Base-by-base conservation (phyloP, 768 basidiomycete genomes). In the Leccinellum rugosiceps region DNA sequence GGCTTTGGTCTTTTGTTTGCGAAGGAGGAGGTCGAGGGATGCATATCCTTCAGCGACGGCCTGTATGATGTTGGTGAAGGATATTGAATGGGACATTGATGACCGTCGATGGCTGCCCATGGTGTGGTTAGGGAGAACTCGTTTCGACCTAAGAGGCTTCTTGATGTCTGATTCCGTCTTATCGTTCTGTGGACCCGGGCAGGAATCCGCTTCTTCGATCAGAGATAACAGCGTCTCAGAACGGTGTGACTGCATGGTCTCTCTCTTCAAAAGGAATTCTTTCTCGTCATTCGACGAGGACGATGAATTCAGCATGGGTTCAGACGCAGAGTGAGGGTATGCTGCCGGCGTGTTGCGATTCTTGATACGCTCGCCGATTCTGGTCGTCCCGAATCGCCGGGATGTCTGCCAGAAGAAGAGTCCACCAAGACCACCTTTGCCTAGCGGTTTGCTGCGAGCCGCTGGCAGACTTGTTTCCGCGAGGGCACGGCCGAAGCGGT, bases 11-110 rank as follows among this genome's bases (percentile, higher is more conserved):
- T 56, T 68, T 17, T 50, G 34, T 49, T 56, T 67, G 51, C 58
- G 64, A 53, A 59, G 54, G 38, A 62, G 50, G 35, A 50, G 44
- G 28, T 68, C 67, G 14, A 64, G 49, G 15, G 66, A 58, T 21
- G 56, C 52, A 50, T 26, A 64, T 34, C 61, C 56, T 14, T 58
- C 64, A 3, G 55, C 50, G 17, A 64, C 59, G 8, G 62, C 58
- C 7, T 56, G 62, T 1, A 61, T 8, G 17, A 68, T 48, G 41
- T 35, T 59, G 26, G 50, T 59, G 15, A 66, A 47, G 8, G 66
- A 63, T 28, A 61, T 55, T 26, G 67, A 67, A 8, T 55, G 48
- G 8, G 4, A 52, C 41, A 68, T 6, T 8, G 56, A 56, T 30
- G 66, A 59, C 11, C 62, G 61, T 19, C 15, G 53, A 31, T 63